Base-by-base conservation (phyloP, 2,329 filamentous ascomycete genomes). In the Whalleya microplaca region DNA sequence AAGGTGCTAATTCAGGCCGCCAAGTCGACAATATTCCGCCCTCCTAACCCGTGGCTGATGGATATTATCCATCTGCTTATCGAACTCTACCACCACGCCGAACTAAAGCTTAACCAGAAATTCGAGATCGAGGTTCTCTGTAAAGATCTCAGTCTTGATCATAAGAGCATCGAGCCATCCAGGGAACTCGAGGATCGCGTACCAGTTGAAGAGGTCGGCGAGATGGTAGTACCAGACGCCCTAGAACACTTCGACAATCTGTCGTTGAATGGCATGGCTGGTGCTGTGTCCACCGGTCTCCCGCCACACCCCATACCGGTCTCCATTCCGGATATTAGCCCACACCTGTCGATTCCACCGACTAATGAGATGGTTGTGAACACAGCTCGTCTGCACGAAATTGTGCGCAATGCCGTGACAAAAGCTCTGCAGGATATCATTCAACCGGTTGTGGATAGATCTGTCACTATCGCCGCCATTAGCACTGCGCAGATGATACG, bases 101-200 rank as follows among this genome's bases (percentile, higher is more conserved):
- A 97, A 66, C 79, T 99, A 53, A 98, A 98, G 73, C 84, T 99
- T 40, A 98, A 98, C 65, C 87, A 96, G 49, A 99, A 98, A 68
- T 99, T 99, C 66, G 95, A 99, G 73, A 98, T 99, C 55, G 95
- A 99, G 74, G 93, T 99, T 21, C 82, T 99, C 21, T 99, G 93
- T 79, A 96, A 96, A 71, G 93, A 93, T 12, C 79, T 99, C 16
- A 89, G 88, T 52, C 80, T 98, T n/a, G 92, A 98, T 61, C 90
- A 96, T 74, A 96, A 96, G 76, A 88, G 84, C 56, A 92, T 98
- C 60, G 90, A 96, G 66, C 91, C 94, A 0, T 91, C 93, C 0
- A 87, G 89, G 20, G 88, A 93, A 69, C 95, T 99, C 53, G 84
- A 93, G 59, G 91, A 92, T 64, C 85, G 92, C 41, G 83, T 84